Conservation (phyloP, 2,329 filamentous ascomycete genomes). For the Zymoseptoria ardabiliae region DNA sequence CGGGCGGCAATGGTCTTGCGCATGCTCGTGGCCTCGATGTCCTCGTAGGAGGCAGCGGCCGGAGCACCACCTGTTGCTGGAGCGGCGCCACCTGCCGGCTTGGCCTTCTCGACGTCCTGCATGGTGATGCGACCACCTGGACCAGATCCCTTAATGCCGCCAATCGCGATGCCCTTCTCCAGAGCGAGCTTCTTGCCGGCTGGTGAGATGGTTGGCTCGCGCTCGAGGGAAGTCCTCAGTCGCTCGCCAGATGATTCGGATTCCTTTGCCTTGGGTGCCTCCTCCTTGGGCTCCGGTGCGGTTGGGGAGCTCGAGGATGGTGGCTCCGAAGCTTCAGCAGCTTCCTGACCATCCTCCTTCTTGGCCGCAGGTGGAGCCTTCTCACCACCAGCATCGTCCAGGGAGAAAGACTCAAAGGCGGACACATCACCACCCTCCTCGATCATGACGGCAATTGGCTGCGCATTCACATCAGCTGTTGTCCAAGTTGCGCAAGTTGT, state of each 20-base stretch:
- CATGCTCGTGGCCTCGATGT: slow-evolving; percentile 82
- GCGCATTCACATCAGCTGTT: slow-evolving; percentile 15
- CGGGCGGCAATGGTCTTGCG: slow-evolving; percentile 95
- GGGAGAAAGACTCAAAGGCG: slow-evolving; percentile 80
- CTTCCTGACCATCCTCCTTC: slow-evolving; percentile 55
- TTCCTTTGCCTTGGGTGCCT: slow-evolving; percentile 56
- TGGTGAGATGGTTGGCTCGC: slow-evolving; percentile 65
- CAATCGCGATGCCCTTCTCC: slow-evolving; percentile 73
- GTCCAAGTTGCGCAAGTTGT: neutral
- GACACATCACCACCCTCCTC: slow-evolving; percentile 83
- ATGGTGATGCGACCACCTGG: slow-evolving; percentile 81
- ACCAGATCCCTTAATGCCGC: slow-evolving; percentile 77
- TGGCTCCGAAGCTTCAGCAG: slow-evolving; percentile 55
- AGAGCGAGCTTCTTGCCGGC: slow-evolving; percentile 74
- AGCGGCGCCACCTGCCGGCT: slow-evolving; percentile 44
- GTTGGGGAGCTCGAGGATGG: slow-evolving; percentile 51
- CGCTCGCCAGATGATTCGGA: slow-evolving; percentile 66
- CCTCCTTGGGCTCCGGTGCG: slow-evolving; percentile 44
- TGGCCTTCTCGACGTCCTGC: slow-evolving; percentile 84
- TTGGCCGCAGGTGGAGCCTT: slow-evolving; percentile 54
- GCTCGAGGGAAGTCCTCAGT: slow-evolving; percentile 76
- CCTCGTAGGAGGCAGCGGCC: slow-evolving; percentile 63
- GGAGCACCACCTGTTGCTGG: slow-evolving; percentile 46
- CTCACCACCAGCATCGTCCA: slow-evolving; percentile 86
- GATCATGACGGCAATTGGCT: slow-evolving; percentile 95